A percentile compares a stretch with the other conserved stretches of the same genome.
phyloP scores from a whole-genome alignment of 2,329 filamentous ascomycete species.

The Alternaria sp. region DNA sequence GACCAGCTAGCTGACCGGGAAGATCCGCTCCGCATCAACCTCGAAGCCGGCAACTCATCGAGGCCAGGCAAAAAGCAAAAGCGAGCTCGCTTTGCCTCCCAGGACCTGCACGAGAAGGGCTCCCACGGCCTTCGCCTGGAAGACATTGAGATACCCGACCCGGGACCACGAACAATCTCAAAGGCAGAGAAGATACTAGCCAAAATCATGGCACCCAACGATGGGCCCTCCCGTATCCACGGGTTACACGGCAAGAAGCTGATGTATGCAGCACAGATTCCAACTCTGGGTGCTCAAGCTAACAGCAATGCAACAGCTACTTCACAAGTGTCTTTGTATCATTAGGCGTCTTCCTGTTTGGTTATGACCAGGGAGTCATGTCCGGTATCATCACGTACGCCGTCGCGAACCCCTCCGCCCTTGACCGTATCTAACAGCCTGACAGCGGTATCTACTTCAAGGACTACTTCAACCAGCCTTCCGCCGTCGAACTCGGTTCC shows the following conservation, averaged over 20 bases:
- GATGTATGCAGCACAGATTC: constrained; percentile 67
- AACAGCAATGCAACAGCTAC: constrained; percentile 67
- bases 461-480: constrained; percentile 91
- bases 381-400: constrained; percentile 76
- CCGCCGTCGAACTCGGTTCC: constrained; percentile 86
- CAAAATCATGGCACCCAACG: constrained; percentile 83
- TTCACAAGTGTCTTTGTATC: constrained; percentile 94
- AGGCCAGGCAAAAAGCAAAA: constrained; percentile 61
- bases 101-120: constrained; percentile 55
- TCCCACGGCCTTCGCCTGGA: constrained; percentile 65
- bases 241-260: constrained; percentile 96
- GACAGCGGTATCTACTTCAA: constrained; percentile 84
- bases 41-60: constrained; percentile 69
- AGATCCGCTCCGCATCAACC: constrained; percentile 78
- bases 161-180: constrained; percentile 69
- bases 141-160: constrained; percentile 82
- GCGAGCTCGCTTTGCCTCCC: constrained; percentile 73
- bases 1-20: constrained; percentile 87
- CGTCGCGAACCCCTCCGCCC: constrained; percentile 26
- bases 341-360: constrained; percentile 86
- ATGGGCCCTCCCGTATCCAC: constrained; percentile 75
- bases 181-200: constrained; percentile 76
- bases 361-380: constrained; percentile 92
- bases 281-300: constrained; percentile 6
- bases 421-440: constrained; percentile 39